A percentile compares a stretch with the other conserved stretches of the same genome.
phyloP scores from a whole-genome alignment of 306 rosid genomes.

The Casuarina glauca region DNA sequence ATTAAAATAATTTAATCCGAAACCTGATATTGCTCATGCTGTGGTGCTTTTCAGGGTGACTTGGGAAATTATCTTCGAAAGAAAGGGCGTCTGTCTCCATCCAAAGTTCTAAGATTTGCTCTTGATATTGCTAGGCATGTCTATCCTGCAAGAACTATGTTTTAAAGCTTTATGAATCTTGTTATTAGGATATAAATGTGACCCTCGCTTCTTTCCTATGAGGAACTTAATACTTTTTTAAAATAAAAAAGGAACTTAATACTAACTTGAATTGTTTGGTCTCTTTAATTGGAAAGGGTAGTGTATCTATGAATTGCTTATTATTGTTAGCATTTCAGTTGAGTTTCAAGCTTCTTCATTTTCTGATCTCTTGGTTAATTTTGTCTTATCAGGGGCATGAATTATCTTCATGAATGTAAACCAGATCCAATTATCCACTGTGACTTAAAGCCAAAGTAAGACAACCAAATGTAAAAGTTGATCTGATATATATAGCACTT shows the following conservation, averaged over 20 bases:
- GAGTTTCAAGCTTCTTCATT: slow-evolving; percentile 25
- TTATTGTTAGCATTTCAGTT: slow-evolving; percentile 14
- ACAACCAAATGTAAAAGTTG: slow-evolving; percentile 60
- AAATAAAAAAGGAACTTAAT: too few species aligned
- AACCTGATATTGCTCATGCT: slow-evolving; percentile 29
- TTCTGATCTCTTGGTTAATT: slow-evolving; percentile 30
- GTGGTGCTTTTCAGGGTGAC: slow-evolving; percentile 72
- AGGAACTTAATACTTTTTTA: background rate
- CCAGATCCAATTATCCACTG: slow-evolving; percentile 97
- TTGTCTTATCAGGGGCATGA: slow-evolving; percentile 88
- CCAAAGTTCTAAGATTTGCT: slow-evolving; percentile 79
- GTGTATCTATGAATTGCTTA: slow-evolving; percentile 28
- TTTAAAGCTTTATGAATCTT: slow-evolving; percentile 9
- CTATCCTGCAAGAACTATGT: slow-evolving; percentile 24
- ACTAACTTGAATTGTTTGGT: background rate
- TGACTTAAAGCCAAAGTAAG: slow-evolving; percentile 99
- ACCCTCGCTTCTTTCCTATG: slow-evolving; percentile 10
- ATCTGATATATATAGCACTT: slow-evolving; percentile 31
- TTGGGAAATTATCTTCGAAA: slow-evolving; percentile 77
- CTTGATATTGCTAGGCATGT: slow-evolving; percentile 96
- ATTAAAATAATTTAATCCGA: slow-evolving; percentile 18
- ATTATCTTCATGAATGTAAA: slow-evolving; percentile 98
- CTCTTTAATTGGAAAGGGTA: slow-evolving; percentile 15
- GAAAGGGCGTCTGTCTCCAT: slow-evolving; percentile 91
- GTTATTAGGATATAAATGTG: slow-evolving; percentile 5